Evolutionary conservation across 257 asterid species (phyloP).

Genomic region (Nicotiana otophora): DNA sequence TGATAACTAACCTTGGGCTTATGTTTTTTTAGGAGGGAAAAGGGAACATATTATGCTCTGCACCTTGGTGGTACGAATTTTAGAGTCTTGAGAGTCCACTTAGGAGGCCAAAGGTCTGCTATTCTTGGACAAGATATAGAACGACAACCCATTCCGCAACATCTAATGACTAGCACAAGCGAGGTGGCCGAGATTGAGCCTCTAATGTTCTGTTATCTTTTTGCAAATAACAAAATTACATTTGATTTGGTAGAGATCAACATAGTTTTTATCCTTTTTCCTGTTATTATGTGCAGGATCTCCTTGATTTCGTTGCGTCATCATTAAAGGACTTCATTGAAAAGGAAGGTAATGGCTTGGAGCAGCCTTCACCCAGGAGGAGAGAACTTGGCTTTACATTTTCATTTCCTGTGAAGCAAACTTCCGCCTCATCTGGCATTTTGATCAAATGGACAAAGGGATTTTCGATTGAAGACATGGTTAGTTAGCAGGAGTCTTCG

Average conservation of each 20-base stretch:
- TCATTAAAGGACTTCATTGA: slow-evolving; percentile 53
- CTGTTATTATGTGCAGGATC: slow-evolving; percentile 43
- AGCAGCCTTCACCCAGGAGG: slow-evolving; percentile 26
- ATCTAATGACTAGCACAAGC: slow-evolving; percentile 49
- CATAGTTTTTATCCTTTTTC: not conserved
- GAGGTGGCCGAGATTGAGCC: slow-evolving; percentile 38
- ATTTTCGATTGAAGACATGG: slow-evolving; percentile 64
- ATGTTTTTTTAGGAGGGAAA: slow-evolving; percentile 33
- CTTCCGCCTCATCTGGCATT: slow-evolving; percentile 60
- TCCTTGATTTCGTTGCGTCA: slow-evolving; percentile 73
- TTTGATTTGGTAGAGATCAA: not conserved
- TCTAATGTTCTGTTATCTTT: not conserved
- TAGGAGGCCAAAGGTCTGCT: slow-evolving; percentile 58
- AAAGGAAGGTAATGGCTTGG: slow-evolving; percentile 37
- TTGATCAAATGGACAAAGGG: slow-evolving; percentile 83
- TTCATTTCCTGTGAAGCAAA: slow-evolving; percentile 77
- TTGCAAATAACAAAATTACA: not conserved
- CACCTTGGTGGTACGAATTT: slow-evolving; percentile 74
- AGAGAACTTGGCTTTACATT: slow-evolving; percentile 84
- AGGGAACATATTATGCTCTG: slow-evolving; percentile 51
- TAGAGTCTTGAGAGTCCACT: slow-evolving; percentile 54
- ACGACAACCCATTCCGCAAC: slow-evolving; percentile 50
- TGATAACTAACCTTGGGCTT: not conserved
- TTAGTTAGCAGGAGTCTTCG: slow-evolving; percentile 25
- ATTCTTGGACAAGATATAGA: slow-evolving; percentile 38